These are phyloP conservation scores for Fusarium papillatum DNA, from an alignment of 2,329 filamentous ascomycete species.

Conservation along the genomic window DNA sequence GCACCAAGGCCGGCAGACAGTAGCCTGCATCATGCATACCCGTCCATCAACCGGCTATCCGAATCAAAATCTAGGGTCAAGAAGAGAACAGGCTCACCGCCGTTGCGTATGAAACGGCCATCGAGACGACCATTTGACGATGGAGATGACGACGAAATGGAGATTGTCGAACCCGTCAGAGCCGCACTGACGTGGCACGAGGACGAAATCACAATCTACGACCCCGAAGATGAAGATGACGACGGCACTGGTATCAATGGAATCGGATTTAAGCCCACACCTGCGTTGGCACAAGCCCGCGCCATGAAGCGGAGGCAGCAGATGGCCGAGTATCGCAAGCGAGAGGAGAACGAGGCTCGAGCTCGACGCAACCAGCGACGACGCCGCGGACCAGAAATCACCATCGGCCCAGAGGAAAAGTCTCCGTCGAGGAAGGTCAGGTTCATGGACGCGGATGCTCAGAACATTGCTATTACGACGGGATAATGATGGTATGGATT, in stretches of 20 bases:
- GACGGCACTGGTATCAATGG: conserved; percentile 78
- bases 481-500: conserved; percentile 38
- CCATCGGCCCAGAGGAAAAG: conserved; percentile 39
- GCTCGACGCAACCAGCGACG: conserved; percentile 67
- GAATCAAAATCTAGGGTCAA: conserved; percentile 54
- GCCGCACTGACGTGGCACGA: conserved; percentile 77
- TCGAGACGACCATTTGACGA: conserved; percentile 33
- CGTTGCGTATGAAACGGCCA: conserved; percentile 47
- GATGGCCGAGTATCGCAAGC: conserved; percentile 72
- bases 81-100: conserved; percentile 56
- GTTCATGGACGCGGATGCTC: conserved; percentile 56
- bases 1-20: conserved; percentile 28
- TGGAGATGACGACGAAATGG: conserved; percentile 50
- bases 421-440: conserved; percentile 50
- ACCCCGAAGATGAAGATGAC: conserved; percentile 74
- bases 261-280: conserved; percentile 75
- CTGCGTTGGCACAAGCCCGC: conserved; percentile 70
- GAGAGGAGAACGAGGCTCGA: conserved; percentile 72
- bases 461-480: conserved; percentile 48
- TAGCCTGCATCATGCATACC: conserved; percentile 50
- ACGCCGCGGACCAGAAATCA: conserved; percentile 48
- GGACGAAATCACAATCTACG: conserved; percentile 76
- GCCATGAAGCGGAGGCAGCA: conserved; percentile 70
- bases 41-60: conserved; percentile 54
- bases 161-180: conserved; percentile 65